Evolutionary conservation across 1,284 basidiomycete genomes (phyloP).

Genomic region (Leccinum huronense): DNA sequence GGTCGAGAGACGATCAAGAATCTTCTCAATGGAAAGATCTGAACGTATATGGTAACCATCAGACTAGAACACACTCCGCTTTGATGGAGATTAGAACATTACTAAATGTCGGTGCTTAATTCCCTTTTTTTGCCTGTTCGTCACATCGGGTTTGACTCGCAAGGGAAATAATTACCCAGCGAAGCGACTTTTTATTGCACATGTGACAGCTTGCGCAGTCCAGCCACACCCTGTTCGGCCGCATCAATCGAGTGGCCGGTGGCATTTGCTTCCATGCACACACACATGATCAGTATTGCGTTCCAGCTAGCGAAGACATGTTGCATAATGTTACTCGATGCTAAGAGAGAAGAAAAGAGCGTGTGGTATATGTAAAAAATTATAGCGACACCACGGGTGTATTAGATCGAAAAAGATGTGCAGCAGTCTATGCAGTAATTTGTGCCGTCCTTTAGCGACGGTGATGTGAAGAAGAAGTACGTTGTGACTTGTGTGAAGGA

Average conservation of each 20-base stretch:
- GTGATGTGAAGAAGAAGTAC: constrained; percentile 27
- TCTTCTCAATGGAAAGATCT: constrained; percentile 85
- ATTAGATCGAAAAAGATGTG: background rate
- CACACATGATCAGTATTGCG: background rate
- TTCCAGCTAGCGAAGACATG: constrained; percentile 7
- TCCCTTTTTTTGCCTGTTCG: background rate
- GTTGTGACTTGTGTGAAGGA: constrained; percentile 29
- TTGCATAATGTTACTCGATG: constrained; percentile 11
- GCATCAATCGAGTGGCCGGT: too few species aligned
- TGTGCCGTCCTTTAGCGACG: constrained; percentile 21
- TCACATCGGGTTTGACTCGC: constrained; percentile 34
- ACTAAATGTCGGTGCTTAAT: background rate
- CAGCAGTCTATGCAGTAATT: constrained; percentile 25
- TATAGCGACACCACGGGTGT: constrained; percentile 35
- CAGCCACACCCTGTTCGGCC: too few species aligned
- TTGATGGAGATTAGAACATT: constrained; percentile 11
- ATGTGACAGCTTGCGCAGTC: too few species aligned
- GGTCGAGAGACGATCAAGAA: constrained; percentile 83
- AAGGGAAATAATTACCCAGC: constrained; percentile 41
- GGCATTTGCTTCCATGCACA: too few species aligned
- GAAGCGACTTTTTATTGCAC: too few species aligned
- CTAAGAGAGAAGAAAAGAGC: background rate
- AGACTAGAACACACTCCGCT: background rate
- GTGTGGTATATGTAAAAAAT: constrained; percentile 35
- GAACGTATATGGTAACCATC: constrained; percentile 21